Conservation (phyloP, 1,139 yeast species). For the Candida tetrigidarum region DNA sequence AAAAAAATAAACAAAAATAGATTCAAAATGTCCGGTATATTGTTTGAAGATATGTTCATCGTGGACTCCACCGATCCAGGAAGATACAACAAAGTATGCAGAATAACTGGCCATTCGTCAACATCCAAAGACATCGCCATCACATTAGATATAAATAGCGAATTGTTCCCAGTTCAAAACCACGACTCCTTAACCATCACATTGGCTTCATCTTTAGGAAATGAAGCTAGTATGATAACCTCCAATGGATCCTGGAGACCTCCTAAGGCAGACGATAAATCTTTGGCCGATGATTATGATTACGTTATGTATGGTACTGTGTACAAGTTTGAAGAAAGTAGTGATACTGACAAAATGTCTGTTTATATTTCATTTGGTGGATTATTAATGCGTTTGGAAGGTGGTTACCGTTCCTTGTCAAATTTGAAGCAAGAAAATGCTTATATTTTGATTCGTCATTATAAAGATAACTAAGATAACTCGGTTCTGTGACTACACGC, state of each 20-base stretch:
- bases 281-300: conserved; percentile 95
- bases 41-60: conserved; percentile 93
- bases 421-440: conserved; percentile 93
- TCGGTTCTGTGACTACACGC: not conserved
- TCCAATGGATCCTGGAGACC: conserved; percentile 90
- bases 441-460: conserved; percentile 84
- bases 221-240: conserved; percentile 55
- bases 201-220: conserved; percentile 77
- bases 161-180: conserved; percentile 82
- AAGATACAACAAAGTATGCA: conserved; percentile 89
- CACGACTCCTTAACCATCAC: conserved; percentile 89
- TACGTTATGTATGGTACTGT: conserved; percentile 99
- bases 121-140: conserved; percentile 82
- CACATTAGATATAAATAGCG: conserved; percentile 90
- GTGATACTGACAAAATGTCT: conserved; percentile 72
- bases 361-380: conserved; percentile 98
- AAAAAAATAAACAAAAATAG: too few species aligned
- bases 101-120: conserved; percentile 88
- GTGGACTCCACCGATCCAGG: conserved; percentile 87
- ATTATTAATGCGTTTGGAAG: conserved; percentile 89
- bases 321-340: conserved; percentile 92
- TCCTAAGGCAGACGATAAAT: conserved; percentile 79
- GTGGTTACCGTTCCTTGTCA: conserved; percentile 88
- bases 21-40: conserved; percentile 82
- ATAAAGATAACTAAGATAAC: conserved; percentile 40